Percentiles rank a stretch among this genome's conserved stretches.
These are phyloP conservation scores for Neofusicoccum parvum DNA, from an alignment of 2,329 filamentous ascomycete species.

Conservation along the genomic window DNA sequence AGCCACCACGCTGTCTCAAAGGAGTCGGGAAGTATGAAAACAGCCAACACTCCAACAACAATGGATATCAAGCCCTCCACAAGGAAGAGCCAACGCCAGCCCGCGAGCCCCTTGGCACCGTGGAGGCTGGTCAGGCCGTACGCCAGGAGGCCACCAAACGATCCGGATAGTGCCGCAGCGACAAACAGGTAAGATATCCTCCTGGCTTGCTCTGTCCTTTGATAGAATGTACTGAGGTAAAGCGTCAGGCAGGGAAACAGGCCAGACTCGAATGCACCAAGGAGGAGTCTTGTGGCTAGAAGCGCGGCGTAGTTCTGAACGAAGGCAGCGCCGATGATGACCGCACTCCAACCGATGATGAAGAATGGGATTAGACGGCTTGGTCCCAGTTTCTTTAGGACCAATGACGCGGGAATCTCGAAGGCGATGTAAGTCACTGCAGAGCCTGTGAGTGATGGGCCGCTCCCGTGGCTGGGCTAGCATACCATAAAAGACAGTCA, in stretches of 20 bases:
- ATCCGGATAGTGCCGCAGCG: conserved; percentile 70
- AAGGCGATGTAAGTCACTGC: conserved; percentile 48
- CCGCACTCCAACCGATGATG: conserved; percentile 60
- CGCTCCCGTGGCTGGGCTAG: no score
- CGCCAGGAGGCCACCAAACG: conserved; percentile 71
- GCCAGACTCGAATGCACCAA: conserved; percentile 70
- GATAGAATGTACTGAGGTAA: conserved; percentile 79
- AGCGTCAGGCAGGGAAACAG: conserved; percentile 70
- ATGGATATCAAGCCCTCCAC: conserved; percentile 60
- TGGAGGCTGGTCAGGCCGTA: conserved; percentile 72
- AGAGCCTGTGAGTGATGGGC: conserved; percentile 27
- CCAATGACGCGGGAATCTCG: conserved; percentile 50
- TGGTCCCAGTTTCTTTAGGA: conserved; percentile 48
- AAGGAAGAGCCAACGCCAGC: conserved; percentile 74
- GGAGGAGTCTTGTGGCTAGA: conserved; percentile 69
- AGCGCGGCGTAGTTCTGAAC: conserved; percentile 66
- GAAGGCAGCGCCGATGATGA: conserved; percentile 70
- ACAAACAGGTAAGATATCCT: conserved; percentile 76
- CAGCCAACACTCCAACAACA: conserved; percentile 55
- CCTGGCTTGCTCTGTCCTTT: conserved; percentile 69
- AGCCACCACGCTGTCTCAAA: conserved; percentile 58
- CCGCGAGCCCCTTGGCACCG: conserved; percentile 62
- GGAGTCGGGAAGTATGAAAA: conserved; percentile 57
- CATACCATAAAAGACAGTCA: conserved; percentile 43
- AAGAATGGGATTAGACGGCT: conserved; percentile 62